Evolutionary conservation across 1,139 yeast genomes (phyloP), one percentile per base, ranked within the genome.

Genomic region (Geotrichum candidum): DNA sequence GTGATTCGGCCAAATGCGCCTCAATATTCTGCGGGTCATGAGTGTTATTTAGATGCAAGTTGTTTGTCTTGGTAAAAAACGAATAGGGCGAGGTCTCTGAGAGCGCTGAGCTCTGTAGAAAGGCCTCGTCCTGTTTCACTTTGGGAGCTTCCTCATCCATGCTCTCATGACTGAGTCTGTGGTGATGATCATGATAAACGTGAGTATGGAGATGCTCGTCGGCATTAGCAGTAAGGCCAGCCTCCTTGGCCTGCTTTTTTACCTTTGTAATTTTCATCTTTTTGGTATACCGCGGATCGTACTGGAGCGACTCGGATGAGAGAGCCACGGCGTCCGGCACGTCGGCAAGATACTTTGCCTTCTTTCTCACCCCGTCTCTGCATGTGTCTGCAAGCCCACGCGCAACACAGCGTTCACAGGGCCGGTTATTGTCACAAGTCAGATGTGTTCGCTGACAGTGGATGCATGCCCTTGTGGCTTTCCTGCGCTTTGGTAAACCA

Each of bases 401-500:
- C 56, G 80, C 80, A n/a, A 87, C 73, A 73, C 98, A 92, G 57
- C 96, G 74, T 61, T 81, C 80, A 70, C 98, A 92, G 0, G 98
- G 98, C 56, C 98, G 70, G 51, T 75, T 74, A 18, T 85, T 81
- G 68, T 90, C 96, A 73, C 98, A 92, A 0, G 97, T 88, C 80
- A 90, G 84, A 73, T 92, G 98, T 1, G 96, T 89, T 68, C 83
- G 84, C 65, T 91, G 91, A 72, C 98, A 92, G 74, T 90, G 95
- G 59, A 84, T 84, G 69, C 98, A 92, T n/a, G 98, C 97, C 63
- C 96, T 79, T 11, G 86, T 80, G 0, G 94, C 90, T 73, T 90
- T 90, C 66, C 75, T 77, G 57, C 83, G 75, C 57, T 72, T 72
- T 33, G 74, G 71, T 46, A 64, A 61, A 56, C 65, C 68, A 25